Conservation (phyloP, 83 land plant species). For the Diphasiastrum complanatum region DNA sequence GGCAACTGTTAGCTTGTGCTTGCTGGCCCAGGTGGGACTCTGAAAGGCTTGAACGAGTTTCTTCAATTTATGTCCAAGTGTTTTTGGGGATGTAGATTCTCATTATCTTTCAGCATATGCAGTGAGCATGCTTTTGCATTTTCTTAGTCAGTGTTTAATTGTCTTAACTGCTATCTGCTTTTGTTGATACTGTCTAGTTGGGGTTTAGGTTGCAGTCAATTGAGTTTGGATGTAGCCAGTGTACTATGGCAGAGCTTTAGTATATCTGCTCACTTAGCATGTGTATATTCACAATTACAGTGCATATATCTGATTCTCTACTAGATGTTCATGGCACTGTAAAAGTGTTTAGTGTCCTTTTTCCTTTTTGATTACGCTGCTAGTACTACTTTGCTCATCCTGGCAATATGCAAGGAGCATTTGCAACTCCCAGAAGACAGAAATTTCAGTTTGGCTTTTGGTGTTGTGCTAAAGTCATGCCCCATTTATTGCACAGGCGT, state of each 20-base stretch:
- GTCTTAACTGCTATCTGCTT: neutral
- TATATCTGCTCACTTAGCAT: no score
- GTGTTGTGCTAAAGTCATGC: no score
- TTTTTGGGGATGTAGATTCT: neutral
- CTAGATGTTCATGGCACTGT: neutral
- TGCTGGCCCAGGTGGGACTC: constrained; percentile 6
- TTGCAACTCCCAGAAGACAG: neutral
- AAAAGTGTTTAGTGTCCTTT: neutral
- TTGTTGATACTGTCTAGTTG: neutral
- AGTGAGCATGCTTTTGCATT: neutral
- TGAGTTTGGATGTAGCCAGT: no score
- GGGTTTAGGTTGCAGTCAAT: neutral
- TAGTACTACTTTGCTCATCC: neutral
- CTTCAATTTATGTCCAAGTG: neutral
- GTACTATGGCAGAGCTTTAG: no score
- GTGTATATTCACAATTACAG: no score
- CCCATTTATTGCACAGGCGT: neutral
- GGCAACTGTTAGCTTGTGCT: constrained; percentile 16
- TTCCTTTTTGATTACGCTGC: neutral
- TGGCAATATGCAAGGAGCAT: neutral
- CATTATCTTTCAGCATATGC: neutral
- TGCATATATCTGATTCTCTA: no score
- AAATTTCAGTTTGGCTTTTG: neutral
- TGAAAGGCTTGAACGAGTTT: neutral
- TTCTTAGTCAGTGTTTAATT: neutral